Conservation (phyloP, 768 basidiomycete species). For the Mycena vulgaris region DNA sequence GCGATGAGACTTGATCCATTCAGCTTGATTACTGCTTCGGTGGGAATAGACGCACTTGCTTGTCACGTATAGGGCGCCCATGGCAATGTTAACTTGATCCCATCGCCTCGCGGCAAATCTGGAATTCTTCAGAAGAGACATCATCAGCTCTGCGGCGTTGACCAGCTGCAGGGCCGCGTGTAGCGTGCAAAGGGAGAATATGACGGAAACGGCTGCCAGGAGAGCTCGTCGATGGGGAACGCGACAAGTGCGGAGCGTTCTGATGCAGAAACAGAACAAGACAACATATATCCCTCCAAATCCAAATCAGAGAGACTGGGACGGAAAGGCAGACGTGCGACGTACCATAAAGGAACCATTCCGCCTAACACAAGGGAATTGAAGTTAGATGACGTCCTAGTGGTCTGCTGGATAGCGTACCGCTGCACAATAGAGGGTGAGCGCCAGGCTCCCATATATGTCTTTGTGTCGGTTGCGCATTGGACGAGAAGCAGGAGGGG, state of each 20-base stretch:
- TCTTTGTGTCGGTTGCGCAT: constrained; percentile 19
- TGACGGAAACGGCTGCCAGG: constrained; percentile 17
- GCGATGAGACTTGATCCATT: constrained; percentile 41
- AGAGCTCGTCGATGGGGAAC: constrained; percentile 19
- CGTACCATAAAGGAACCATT: constrained; percentile 49
- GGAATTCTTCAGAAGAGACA: background rate
- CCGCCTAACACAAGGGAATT: constrained; percentile 39
- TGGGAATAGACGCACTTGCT: constrained; percentile 40
- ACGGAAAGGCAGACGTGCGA: background rate
- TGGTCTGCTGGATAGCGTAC: constrained; percentile 4
- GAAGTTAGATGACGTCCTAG: background rate
- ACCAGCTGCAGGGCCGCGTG: constrained; percentile 33
- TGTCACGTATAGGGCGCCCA: constrained; percentile 42
- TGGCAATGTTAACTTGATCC: constrained; percentile 36
- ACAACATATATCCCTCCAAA: constrained; percentile 48
- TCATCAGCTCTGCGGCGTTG: constrained; percentile 29
- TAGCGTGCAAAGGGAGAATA: constrained; percentile 27
- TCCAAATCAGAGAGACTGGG: background rate
- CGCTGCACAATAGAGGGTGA: constrained; percentile 30
- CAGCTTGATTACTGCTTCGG: background rate
- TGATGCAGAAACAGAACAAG: constrained; percentile 47
- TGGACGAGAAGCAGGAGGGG: constrained; percentile 23
- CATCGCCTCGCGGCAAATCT: background rate
- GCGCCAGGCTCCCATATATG: constrained; percentile 28
- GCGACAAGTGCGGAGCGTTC: constrained; percentile 8